These are phyloP conservation scores for Nicotiana obtusifolia DNA, from an alignment of 257 asterid species.

Conservation along the genomic window DNA sequence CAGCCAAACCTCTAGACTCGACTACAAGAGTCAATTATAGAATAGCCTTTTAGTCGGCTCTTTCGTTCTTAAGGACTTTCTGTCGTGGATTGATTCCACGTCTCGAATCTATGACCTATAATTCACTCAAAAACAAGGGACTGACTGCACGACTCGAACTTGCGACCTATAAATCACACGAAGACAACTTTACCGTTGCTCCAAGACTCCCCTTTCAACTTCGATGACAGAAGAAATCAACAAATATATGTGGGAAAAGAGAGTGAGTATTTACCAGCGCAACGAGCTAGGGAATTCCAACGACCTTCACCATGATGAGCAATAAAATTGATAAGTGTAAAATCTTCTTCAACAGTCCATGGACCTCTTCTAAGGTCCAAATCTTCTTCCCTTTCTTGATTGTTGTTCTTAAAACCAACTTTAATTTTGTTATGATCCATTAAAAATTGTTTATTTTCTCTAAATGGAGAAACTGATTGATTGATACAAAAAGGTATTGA, in stretches of 20 bases:
- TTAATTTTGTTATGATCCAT: conserved; percentile 26
- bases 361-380: conserved; percentile 71
- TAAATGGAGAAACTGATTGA: neutral
- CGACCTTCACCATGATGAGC: conserved; percentile 90
- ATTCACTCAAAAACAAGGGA: no score
- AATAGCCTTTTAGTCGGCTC: no score
- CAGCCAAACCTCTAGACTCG: no score
- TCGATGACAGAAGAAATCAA: neutral
- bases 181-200: no score
- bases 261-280: conserved; percentile 42
- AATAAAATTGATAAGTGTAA: conserved; percentile 51
- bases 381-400: conserved; percentile 29
- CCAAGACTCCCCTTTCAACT: no score
- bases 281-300: conserved; percentile 80
- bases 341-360: conserved; percentile 48
- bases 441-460: neutral
- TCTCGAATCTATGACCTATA: no score
- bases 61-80: no score
- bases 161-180: no score
- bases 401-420: neutral
- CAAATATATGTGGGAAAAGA: neutral
- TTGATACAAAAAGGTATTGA: neutral
- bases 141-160: no score
- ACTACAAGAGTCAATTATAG: no score
- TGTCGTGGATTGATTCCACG: no score